Percentiles rank a stretch among this genome's conserved stretches.
phyloP scores from a whole-genome alignment of 2,329 filamentous ascomycete genomes.

The Aureobasidium namibiae region DNA sequence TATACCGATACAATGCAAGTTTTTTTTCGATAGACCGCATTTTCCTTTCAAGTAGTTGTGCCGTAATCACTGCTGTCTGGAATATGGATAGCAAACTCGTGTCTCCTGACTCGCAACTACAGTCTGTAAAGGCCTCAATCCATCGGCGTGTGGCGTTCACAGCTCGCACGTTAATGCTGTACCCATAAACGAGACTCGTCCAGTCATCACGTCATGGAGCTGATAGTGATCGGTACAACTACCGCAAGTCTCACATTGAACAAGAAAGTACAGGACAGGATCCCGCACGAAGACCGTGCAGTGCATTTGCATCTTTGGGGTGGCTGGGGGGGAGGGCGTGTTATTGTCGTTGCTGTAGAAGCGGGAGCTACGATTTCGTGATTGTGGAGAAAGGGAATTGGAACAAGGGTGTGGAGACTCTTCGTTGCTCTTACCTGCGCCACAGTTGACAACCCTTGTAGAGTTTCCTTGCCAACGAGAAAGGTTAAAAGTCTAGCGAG shows the following conservation, averaged over 20 bases:
- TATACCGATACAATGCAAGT: constrained; percentile 9
- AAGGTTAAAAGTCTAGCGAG: not conserved
- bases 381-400: not conserved
- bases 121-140: not conserved
- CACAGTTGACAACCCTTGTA: not conserved
- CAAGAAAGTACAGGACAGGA: not conserved
- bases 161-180: not conserved
- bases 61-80: not conserved
- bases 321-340: not conserved
- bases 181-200: not conserved
- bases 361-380: not conserved
- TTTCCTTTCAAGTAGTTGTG: not conserved
- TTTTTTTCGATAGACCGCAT: not conserved
- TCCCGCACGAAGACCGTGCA: not conserved
- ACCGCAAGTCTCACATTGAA: not conserved
- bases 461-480: not conserved
- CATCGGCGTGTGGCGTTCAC: not conserved
- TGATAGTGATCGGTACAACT: not conserved
- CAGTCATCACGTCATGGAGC: not conserved
- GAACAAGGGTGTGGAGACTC: not conserved
- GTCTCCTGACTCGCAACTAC: not conserved
- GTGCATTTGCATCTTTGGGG: not conserved
- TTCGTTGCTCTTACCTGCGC: not conserved
- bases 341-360: constrained; percentile 3
- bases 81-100: not conserved